A percentile compares a stretch with the other conserved stretches of the same genome.
phyloP scores from a whole-genome alignment of 176 grass and related monocot species.

The Ampelocalamus luodianensis region DNA sequence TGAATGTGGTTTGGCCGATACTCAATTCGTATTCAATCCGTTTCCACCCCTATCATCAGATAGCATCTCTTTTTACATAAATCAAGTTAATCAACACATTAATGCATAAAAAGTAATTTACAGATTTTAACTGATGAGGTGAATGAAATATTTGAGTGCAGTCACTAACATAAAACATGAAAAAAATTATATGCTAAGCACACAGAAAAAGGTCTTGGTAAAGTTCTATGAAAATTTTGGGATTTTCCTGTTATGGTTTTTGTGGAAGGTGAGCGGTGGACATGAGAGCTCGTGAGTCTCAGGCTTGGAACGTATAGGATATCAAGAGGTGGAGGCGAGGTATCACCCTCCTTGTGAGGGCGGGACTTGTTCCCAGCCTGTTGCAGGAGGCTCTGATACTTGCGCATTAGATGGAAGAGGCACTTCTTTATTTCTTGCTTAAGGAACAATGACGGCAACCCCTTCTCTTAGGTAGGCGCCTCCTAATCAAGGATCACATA shows the following conservation, averaged over 20 bases:
- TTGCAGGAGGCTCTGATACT: background rate
- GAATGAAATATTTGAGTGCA: background rate
- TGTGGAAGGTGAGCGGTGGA: background rate
- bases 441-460: background rate
- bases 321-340: background rate
- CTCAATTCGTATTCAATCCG: background rate
- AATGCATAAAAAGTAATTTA: background rate
- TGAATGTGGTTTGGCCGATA: background rate
- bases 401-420: background rate
- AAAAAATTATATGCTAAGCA: background rate
- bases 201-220: background rate
- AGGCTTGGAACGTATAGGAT: background rate
- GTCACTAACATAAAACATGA: background rate
- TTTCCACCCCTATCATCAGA: background rate
- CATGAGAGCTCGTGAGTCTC: background rate
- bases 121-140: background rate
- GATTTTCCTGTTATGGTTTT: background rate
- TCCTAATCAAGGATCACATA: no score
- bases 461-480: background rate
- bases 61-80: background rate
- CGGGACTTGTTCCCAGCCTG: background rate
- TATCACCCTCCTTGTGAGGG: background rate
- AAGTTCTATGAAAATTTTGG: background rate
- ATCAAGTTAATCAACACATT: background rate
- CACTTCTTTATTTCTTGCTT: background rate